Evolutionary conservation across 1,139 yeast species (phyloP), one percentile per base, ranked within the genome.

Genomic region (Pichia sp.): DNA sequence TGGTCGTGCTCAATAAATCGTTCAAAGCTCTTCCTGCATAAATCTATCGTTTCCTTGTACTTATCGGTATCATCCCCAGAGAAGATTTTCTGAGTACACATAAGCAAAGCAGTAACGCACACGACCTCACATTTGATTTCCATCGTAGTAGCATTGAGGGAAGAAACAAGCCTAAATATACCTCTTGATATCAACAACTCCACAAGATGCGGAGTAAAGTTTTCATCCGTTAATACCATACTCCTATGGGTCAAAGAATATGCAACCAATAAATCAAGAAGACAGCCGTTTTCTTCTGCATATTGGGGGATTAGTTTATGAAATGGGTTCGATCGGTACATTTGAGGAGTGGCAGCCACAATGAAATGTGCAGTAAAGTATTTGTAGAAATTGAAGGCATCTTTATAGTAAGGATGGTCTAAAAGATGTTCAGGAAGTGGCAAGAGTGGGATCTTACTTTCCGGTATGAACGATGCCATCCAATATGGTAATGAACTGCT

Each of bases 311-410:
- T 30, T 9, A 55, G 10, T 5, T 36, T 54, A 6, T 49, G 46
- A 27, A 57, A 30, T n/a, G 60, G 58, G 45, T 57, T 57, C 3
- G 48, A 17, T 34, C 41, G n/a, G 30, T 55, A 57, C 6, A 55
- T 27, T 30, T 53, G 48, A 5, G 60, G 60, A 6, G 33, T 44
- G 20, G 58, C 52, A 16, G 54, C 52, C 34, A 57, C 60, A 53
- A 57, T 38, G 12, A 49, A 55, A 49, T 53, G 55, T 10, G 57
- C 47, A 16, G 60, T 55, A 20, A 57, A 57, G 46, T 57, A 57
- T 12, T 30, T 48, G 31, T 30, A 57, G 30, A 57, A 57, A 4
- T 55, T 48, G 46, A 53, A 53, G 1, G 52, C 57, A 41, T 45
- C 51, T 33, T 36, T 51, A 44, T 47, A 57, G 31, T 57, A 57